A percentile compares a stretch with the other conserved stretches of the same genome.
Evolutionary conservation across 768 basidiomycete species (phyloP).

Genomic region (Russula brevipes): DNA sequence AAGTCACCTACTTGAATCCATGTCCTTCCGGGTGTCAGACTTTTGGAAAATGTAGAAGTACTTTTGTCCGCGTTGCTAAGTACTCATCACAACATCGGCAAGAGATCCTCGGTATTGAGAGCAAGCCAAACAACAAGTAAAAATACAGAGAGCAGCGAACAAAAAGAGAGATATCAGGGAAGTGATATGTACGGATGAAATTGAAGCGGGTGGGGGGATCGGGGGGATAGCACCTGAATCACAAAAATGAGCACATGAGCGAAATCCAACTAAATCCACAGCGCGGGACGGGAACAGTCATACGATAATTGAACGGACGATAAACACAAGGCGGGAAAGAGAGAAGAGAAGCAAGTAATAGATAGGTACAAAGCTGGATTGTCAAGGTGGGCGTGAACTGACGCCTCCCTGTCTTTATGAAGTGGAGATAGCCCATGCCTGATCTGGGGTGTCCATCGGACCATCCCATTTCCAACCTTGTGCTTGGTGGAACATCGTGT

Average conservation of each 20-base stretch:
- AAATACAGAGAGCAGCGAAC: constrained; percentile 25
- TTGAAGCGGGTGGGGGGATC: constrained; percentile 23
- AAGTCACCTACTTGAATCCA: neutral
- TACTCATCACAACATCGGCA: constrained; percentile 22
- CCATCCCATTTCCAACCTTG: constrained; percentile 71
- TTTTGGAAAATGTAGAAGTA: neutral
- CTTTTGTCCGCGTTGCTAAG: constrained; percentile 18
- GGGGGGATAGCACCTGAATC: constrained; percentile 20
- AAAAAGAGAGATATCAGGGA: constrained; percentile 9
- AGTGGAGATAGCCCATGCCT: constrained; percentile 68
- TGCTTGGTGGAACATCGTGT: constrained; percentile 57
- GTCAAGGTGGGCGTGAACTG: constrained; percentile 27
- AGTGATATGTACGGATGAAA: constrained; percentile 20
- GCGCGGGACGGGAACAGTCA: constrained; percentile 3
- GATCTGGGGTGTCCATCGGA: constrained; percentile 57
- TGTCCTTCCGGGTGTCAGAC: neutral
- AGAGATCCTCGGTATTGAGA: constrained; percentile 24
- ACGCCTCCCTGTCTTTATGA: constrained; percentile 37
- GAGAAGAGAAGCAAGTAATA: constrained; percentile 21
- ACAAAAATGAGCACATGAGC: constrained; percentile 21
- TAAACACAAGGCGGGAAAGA: constrained; percentile 20
- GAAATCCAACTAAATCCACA: constrained; percentile 25
- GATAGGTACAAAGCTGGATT: constrained; percentile 10
- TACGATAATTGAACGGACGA: constrained; percentile 23
- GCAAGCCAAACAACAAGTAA: constrained; percentile 25